Conservation (phyloP, 345 rosid genomes). For the Eucalyptus regnans region DNA sequence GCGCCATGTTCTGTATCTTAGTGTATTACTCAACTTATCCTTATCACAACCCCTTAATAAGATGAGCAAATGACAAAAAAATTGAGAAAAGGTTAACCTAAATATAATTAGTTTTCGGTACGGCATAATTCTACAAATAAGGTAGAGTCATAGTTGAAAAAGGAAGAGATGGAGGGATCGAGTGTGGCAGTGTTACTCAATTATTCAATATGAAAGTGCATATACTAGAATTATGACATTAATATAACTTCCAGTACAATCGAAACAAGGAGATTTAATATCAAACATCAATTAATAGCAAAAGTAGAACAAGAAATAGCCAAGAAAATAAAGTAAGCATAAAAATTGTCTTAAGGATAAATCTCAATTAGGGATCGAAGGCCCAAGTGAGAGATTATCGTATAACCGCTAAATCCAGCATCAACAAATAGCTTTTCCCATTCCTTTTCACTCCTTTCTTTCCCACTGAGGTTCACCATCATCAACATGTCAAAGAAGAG, state of each 20-base stretch:
- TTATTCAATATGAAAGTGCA: not conserved
- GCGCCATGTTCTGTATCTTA: not conserved
- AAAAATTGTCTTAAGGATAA: not conserved
- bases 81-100: not conserved
- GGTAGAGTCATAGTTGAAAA: not conserved
- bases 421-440: conserved; percentile 15
- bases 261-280: not conserved
- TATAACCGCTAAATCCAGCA: conserved; percentile 16
- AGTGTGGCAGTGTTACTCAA: not conserved
- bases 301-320: not conserved
- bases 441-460: conserved; percentile 13
- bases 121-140: not conserved
- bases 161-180: not conserved
- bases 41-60: not conserved
- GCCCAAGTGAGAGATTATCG: conserved; percentile 5
- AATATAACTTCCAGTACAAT: not conserved
- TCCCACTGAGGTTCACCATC: conserved; percentile 1
- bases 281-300: not conserved
- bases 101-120: not conserved
- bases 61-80: not conserved
- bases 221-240: not conserved
- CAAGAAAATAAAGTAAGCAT: not conserved
- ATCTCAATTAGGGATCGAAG: conserved; percentile 10
- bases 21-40: not conserved
- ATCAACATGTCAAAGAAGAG: conserved; percentile 5